Percentiles rank a stretch among this genome's conserved stretches.
Conservation (phyloP, 2,329 filamentous ascomycete genomes). For the Aplosporella prunicola region DNA sequence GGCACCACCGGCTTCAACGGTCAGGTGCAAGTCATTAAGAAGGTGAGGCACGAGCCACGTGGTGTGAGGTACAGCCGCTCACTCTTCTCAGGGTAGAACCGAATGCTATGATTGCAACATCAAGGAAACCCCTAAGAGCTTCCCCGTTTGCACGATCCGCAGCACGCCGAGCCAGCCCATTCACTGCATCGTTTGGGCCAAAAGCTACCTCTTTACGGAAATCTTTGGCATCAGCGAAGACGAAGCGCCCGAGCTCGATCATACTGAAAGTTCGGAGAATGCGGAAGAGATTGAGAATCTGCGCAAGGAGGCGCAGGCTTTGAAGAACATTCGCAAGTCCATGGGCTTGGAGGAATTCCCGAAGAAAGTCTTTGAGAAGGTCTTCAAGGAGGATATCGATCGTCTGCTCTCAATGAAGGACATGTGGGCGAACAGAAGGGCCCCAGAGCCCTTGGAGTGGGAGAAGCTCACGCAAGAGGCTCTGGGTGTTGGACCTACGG, state of each 20-base stretch:
- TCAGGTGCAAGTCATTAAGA: conserved; percentile 93
- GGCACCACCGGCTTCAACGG: conserved; percentile 97
- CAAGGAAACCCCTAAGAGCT: conserved; percentile 85
- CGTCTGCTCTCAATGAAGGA: conserved; percentile 80
- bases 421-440: conserved; percentile 83
- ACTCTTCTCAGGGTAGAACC: conserved; percentile 53
- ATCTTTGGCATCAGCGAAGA: conserved; percentile 90
- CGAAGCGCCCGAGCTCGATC: conserved; percentile 67
- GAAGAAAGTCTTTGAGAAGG: conserved; percentile 79
- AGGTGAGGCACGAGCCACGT: conserved; percentile 33
- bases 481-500: conserved; percentile 40
- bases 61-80: neutral
- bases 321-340: conserved; percentile 72
- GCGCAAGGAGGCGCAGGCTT: conserved; percentile 68
- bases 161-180: conserved; percentile 95
- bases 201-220: conserved; percentile 91
- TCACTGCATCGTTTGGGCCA: conserved; percentile 97
- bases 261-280: conserved; percentile 73
- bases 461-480: conserved; percentile 49
- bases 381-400: conserved; percentile 77
- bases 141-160: conserved; percentile 93
- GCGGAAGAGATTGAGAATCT: conserved; percentile 81
- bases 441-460: conserved; percentile 66
- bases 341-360: conserved; percentile 72
- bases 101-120: conserved; percentile 93